A percentile compares a stretch with the other conserved stretches of the same genome.
Evolutionary conservation across 768 basidiomycete species (phyloP).

Genomic region (Exidia glandulosa): DNA sequence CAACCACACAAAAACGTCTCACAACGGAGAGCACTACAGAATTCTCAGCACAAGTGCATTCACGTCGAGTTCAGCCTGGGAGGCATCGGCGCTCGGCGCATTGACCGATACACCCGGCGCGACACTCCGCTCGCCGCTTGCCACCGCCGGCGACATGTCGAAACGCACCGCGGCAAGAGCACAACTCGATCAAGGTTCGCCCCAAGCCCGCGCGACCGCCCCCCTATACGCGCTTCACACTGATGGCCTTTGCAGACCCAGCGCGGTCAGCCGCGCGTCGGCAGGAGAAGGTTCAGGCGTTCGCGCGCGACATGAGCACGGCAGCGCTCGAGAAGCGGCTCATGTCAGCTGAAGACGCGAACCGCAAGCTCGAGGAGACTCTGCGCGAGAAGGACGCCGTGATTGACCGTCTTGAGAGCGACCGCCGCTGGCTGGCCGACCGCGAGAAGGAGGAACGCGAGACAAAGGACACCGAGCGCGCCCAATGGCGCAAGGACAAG

Average conservation of each 20-base stretch:
- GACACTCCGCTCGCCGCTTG: background rate
- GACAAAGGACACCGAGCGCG: slow-evolving; percentile 50
- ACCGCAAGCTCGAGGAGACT: slow-evolving; percentile 55
- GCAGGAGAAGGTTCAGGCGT: slow-evolving; percentile 25
- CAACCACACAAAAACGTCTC: no score
- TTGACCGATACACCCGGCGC: no score
- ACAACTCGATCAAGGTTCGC: background rate
- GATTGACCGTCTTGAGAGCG: slow-evolving; percentile 58
- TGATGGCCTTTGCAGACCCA: background rate
- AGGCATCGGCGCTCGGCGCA: background rate
- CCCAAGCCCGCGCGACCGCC: background rate
- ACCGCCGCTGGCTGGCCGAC: slow-evolving; percentile 58
- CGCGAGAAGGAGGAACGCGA: slow-evolving; percentile 57
- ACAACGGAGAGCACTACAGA: no score
- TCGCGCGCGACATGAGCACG: slow-evolving; percentile 50
- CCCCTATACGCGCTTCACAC: background rate
- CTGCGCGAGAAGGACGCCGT: slow-evolving; percentile 51
- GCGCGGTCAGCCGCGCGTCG: background rate
- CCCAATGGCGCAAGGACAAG: slow-evolving; percentile 44
- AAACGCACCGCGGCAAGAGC: background rate
- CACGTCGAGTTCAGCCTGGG: background rate
- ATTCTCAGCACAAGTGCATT: no score
- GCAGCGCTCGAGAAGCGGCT: slow-evolving; percentile 61
- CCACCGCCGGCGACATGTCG: background rate
- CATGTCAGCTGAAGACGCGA: slow-evolving; percentile 45